Percentiles rank a stretch among this genome's conserved stretches.
phyloP scores from a whole-genome alignment of 164 flowering plant genomes.

The Aristolochia californica region DNA sequence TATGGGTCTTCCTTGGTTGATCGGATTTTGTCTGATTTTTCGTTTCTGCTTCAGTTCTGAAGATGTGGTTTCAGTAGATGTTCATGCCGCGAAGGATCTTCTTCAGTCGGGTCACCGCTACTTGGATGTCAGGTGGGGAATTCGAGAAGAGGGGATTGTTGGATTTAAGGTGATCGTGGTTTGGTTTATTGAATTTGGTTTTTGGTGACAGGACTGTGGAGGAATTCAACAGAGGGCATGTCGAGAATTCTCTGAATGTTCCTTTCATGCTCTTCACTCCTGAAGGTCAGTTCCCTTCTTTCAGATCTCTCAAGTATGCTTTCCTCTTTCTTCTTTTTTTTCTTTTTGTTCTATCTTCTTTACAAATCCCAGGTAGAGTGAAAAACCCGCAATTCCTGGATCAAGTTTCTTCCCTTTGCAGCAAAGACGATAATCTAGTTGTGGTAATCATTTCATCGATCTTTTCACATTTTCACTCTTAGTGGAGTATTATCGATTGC shows the following conservation, averaged over 20 bases:
- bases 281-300: constrained; percentile 28
- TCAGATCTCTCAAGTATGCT: neutral
- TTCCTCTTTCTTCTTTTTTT: neutral
- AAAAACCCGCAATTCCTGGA: constrained; percentile 62
- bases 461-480: neutral
- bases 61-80: constrained; percentile 51
- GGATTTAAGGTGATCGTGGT: no score
- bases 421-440: constrained; percentile 50
- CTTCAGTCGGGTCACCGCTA: constrained; percentile 43
- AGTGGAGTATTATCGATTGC: no score
- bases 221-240: constrained; percentile 49
- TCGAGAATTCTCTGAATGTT: constrained; percentile 34
- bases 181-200: neutral
- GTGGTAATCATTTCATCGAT: constrained; percentile 39
- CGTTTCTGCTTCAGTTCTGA: constrained; percentile 28
- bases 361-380: constrained; percentile 49
- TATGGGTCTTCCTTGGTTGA: constrained; percentile 11
- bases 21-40: constrained; percentile 5
- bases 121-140: constrained; percentile 58
- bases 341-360: neutral
- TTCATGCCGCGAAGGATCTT: constrained; percentile 45
- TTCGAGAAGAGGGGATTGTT: neutral
- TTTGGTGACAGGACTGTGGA: constrained; percentile 49
- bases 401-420: constrained; percentile 44
- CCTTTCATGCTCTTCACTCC: constrained; percentile 48